Conservation (phyloP, 495 filamentous ascomycete species). For the Hyaloscypha finlandica region DNA sequence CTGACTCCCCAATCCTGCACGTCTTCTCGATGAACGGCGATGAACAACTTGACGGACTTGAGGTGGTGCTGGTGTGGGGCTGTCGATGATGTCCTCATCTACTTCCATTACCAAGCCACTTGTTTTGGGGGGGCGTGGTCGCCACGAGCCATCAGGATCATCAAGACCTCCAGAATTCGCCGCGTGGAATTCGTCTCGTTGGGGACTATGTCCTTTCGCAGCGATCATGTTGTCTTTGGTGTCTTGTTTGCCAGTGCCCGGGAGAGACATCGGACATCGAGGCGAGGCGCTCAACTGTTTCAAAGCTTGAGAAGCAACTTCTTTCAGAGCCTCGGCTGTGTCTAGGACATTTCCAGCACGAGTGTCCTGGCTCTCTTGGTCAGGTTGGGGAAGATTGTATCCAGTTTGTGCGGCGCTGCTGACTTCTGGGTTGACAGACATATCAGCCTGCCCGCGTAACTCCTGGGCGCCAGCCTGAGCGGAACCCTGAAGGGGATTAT, state of each 20-base stretch:
- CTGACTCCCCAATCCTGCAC: neutral
- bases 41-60: neutral
- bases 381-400: neutral
- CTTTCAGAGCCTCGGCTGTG: neutral
- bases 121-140: neutral
- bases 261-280: too few relatives aligned
- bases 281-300: neutral
- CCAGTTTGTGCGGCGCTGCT: neutral
- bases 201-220: neutral
- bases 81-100: constrained; percentile 18
- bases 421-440: neutral
- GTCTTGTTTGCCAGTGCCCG: neutral
- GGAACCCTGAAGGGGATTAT: neutral
- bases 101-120: constrained; percentile 14
- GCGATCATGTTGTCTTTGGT: neutral
- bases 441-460: neutral
- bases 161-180: neutral
- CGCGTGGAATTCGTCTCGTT: neutral
- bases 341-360: neutral
- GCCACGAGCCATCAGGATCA: constrained; percentile 10
- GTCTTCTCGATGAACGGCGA: neutral
- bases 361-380: neutral
- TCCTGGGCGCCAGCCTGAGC: neutral
- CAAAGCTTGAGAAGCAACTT: neutral
- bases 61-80: neutral